Percentiles rank a stretch among this genome's conserved stretches.
Evolutionary conservation across 73 alveolate species (phyloP).

Genomic region (Paramecium bursaria): DNA sequence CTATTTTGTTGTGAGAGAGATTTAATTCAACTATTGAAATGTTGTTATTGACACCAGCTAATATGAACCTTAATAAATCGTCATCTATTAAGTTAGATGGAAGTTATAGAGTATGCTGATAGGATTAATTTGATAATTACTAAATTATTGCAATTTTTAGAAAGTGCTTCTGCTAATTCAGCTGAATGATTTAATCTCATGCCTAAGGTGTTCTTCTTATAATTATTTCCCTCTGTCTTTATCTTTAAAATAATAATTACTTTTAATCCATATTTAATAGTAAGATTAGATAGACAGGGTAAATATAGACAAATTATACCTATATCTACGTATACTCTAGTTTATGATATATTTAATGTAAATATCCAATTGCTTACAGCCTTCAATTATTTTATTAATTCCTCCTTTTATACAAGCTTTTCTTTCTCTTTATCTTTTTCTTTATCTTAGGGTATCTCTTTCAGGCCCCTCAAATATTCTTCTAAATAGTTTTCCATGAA

Average conservation of each 20-base stretch:
- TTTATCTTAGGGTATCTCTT: background rate
- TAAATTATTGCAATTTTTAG: slow-evolving; percentile 61
- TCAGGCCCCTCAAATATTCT: slow-evolving; percentile 74
- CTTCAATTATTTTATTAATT: slow-evolving; percentile 72
- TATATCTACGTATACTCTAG: slow-evolving; percentile 85
- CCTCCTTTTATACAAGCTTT: slow-evolving; percentile 60
- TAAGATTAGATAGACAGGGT: slow-evolving; percentile 77
- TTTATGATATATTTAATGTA: slow-evolving; percentile 77
- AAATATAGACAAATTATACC: slow-evolving; percentile 74
- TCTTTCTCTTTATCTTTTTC: slow-evolving; percentile 18
- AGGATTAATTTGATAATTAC: slow-evolving; percentile 12
- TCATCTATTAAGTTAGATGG: slow-evolving; percentile 75
- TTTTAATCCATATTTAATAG: slow-evolving; percentile 84
- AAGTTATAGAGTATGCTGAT: slow-evolving; percentile 46
- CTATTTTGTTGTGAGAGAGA: slow-evolving; percentile 84
- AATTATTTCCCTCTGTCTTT: slow-evolving; percentile 77
- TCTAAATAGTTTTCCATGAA: slow-evolving; percentile 81
- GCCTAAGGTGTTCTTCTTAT: slow-evolving; percentile 83
- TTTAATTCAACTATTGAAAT: slow-evolving; percentile 82
- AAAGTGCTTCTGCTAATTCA: slow-evolving; percentile 65
- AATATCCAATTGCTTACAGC: slow-evolving; percentile 82
- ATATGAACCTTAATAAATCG: slow-evolving; percentile 67
- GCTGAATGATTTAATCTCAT: slow-evolving; percentile 86
- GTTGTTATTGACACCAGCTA: slow-evolving; percentile 69
- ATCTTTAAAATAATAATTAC: background rate